A percentile compares a stretch with the other conserved stretches of the same genome.
These are phyloP conservation scores for Aspergillus oerlinghausenensis DNA, from an alignment of 2,329 filamentous ascomycete genomes.

Conservation along the genomic window DNA sequence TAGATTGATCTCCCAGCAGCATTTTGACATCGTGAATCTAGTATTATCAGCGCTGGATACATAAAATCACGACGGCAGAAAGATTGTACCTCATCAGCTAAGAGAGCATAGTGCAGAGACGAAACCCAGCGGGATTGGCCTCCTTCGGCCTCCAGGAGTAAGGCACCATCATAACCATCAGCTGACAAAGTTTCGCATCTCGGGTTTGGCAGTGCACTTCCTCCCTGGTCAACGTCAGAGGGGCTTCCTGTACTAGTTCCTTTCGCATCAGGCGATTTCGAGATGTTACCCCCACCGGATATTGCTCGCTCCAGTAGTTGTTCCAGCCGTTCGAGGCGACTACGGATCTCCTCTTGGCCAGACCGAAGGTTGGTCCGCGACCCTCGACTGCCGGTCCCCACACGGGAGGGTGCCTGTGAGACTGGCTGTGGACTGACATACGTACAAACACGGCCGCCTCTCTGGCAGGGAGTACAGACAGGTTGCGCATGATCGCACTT, in stretches of 20 bases:
- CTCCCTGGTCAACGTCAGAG: no score
- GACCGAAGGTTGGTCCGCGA: constrained; percentile 1
- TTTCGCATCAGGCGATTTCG: not conserved
- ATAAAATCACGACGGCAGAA: not conserved
- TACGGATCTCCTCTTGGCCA: constrained; percentile 7
- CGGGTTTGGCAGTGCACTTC: not conserved
- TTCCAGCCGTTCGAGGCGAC: constrained; percentile 6
- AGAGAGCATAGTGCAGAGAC: constrained; percentile 9
- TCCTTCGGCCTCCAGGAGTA: constrained; percentile 5
- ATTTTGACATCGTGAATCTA: constrained; percentile 9
- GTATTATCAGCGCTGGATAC: not conserved
- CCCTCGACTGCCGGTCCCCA: not conserved
- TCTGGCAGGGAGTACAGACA: not conserved
- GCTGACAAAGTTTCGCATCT: constrained; percentile 1
- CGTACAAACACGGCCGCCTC: not conserved
- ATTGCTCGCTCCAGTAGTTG: constrained; percentile 8
- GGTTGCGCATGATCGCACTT: constrained; percentile 4
- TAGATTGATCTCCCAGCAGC: constrained; percentile 1
- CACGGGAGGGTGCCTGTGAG: not conserved
- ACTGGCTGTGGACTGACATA: not conserved
- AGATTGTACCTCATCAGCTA: constrained; percentile 9
- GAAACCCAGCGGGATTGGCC: constrained; percentile 11
- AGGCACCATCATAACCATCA: constrained; percentile 10
- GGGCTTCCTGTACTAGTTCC: no score
- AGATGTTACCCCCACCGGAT: not conserved